These are phyloP conservation scores for Cicer arietinum DNA, from an alignment of 306 rosid genomes.

Conservation along the genomic window DNA sequence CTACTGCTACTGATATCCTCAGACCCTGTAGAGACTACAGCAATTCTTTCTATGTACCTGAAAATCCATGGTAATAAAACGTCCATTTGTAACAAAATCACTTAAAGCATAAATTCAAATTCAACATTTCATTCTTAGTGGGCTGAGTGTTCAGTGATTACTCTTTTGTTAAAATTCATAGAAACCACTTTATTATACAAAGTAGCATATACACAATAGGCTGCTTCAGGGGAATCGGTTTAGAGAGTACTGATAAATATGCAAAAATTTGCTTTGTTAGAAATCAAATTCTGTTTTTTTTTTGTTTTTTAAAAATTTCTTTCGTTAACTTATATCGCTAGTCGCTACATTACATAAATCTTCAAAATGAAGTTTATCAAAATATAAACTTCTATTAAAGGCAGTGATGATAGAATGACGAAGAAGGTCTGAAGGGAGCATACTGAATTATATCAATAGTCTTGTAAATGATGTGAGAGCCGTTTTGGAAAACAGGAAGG, in stretches of 20 bases:
- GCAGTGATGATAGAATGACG: slow-evolving; percentile 14
- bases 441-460: slow-evolving; percentile 90
- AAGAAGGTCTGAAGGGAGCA: slow-evolving; percentile 44
- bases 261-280: neutral
- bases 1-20: slow-evolving; percentile 53
- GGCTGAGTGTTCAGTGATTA: slow-evolving; percentile 5
- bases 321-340: neutral
- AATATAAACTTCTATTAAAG: neutral
- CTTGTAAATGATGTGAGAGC: slow-evolving; percentile 74
- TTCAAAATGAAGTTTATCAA: neutral
- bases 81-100: slow-evolving; percentile 6
- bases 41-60: slow-evolving; percentile 95
- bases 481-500: slow-evolving; percentile 90
- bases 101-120: slow-evolving; percentile 6
- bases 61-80: slow-evolving; percentile 40
- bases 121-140: slow-evolving; percentile 21
- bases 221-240: slow-evolving; percentile 29
- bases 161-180: slow-evolving; percentile 1
- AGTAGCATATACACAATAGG: slow-evolving; percentile 26
- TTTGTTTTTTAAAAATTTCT: neutral
- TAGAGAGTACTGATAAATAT: slow-evolving; percentile 25
- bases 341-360: slow-evolving; percentile 2
- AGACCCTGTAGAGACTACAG: slow-evolving; percentile 67
- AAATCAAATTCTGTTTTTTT: neutral
- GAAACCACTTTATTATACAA: neutral